Evolutionary conservation across 208 protist genomes (phyloP).

Genomic region (Leptomonas pyrrhocoris): DNA sequence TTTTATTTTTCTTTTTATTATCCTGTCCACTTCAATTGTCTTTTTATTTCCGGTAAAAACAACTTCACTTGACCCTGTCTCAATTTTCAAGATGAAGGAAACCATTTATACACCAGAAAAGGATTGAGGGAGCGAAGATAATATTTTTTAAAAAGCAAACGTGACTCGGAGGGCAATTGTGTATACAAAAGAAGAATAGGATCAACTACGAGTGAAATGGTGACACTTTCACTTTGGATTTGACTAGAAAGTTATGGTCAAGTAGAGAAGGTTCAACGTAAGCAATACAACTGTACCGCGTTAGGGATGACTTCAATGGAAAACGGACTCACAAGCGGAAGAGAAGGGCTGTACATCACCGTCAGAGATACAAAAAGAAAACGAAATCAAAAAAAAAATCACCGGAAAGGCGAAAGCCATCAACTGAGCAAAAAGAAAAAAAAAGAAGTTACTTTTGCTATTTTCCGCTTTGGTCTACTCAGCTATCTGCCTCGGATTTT

Average conservation of each 20-base stretch:
- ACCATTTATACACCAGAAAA: not conserved
- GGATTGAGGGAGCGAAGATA: not conserved
- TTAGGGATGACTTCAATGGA: conserved; percentile 4
- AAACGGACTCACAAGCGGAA: not conserved
- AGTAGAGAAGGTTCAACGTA: conserved; percentile 12
- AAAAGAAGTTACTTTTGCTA: not conserved
- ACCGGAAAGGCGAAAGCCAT: conserved; percentile 4
- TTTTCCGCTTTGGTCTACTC: conserved; percentile 5
- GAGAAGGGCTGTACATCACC: not conserved
- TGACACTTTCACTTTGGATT: not conserved
- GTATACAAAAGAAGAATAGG: not conserved
- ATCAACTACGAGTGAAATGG: not conserved
- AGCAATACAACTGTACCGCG: conserved; percentile 3
- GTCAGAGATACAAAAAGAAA: conserved; percentile 3
- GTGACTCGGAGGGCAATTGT: not conserved
- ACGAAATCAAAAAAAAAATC: not conserved
- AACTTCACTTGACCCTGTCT: not conserved
- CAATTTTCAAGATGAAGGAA: conserved; percentile 8
- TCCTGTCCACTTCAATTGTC: not conserved
- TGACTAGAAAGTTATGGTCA: not conserved
- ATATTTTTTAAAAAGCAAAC: not conserved
- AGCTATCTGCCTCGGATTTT: conserved; percentile 16
- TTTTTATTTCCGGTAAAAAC: not conserved
- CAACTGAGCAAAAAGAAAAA: conserved; percentile 17
- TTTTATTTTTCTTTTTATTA: not conserved